Evolutionary conservation across 345 rosid species (phyloP), one percentile per base, ranked within the genome.

Genomic region (Streptanthus diversifolius): DNA sequence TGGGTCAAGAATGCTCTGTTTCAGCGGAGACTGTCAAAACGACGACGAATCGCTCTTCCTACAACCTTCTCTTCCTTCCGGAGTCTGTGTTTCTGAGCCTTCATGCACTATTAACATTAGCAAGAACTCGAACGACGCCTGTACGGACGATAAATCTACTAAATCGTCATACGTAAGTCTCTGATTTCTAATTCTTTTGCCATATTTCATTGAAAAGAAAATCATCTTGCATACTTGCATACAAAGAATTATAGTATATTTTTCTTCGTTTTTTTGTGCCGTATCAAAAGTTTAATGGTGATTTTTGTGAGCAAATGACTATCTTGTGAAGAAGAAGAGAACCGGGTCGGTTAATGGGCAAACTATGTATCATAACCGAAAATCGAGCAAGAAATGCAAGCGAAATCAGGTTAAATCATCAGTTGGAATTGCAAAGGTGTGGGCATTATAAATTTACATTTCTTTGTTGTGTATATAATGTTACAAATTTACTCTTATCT

Each of bases 1-100:
- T 53, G 71, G 80, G 22, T 83, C 95, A 35, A 82, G 63, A 83
- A 92, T 92, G 96, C 92, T 92, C 22, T 88, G 90, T 70, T 92
- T 92, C 55, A 92, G 90, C 8, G 83, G 83, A 19, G 81, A 32
- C 24, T 48, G 56, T 37, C 75, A 74, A 51, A 76, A 52, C 35
- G 85, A 71, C 56, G 76, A 52, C 66, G 76, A 53, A n/a, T 49
- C 64, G 1, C 25, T 82, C 13, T 66, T 54, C 49, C 18, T 64
- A 15, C 73, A 83, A 51, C 66, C 80, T 12, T 54, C 83, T 25
- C 11, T 15, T 5, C 13, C n/a, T 1, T 33, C 69, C 48, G 67
- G 64, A 68, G 74, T 61, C 69, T 68, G 74, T 55, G 21, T 36
- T 7, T 14, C 58, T 69, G 66, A 62, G 10, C 43, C 71, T 69